These are phyloP conservation scores for Basidiobolus meristosporus DNA, from an alignment of 371 early-diverging fungal genomes.

Conservation along the genomic window DNA sequence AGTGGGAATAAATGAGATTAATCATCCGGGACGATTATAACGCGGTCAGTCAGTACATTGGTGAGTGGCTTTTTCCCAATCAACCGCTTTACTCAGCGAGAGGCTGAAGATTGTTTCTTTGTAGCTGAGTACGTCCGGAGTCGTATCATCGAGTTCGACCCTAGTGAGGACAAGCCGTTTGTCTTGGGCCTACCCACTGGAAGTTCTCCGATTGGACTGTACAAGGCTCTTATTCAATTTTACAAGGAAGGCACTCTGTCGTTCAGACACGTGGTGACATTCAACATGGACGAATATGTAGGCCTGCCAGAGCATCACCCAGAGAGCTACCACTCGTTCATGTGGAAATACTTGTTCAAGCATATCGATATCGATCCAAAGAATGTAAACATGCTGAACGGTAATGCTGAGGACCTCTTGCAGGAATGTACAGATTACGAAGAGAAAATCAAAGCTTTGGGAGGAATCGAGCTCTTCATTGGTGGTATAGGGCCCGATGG, in stretches of 20 bases:
- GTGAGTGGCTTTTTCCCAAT: too few relatives aligned
- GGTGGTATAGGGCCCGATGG: conserved; percentile 81
- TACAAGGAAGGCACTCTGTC: conserved; percentile 30
- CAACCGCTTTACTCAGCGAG: too few relatives aligned
- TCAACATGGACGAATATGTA: conserved; percentile 63
- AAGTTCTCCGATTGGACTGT: conserved; percentile 62
- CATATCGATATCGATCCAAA: conserved; percentile 59
- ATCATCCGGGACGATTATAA: too few relatives aligned
- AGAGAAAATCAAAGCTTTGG: conserved; percentile 48
- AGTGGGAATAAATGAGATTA: too few relatives aligned
- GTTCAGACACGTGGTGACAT: conserved; percentile 39
- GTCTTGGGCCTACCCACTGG: conserved; percentile 78
- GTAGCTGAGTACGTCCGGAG: conserved; percentile 62
- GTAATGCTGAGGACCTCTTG: conserved; percentile 63
- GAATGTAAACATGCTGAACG: conserved; percentile 67
- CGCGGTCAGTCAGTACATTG: too few relatives aligned
- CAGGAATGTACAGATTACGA: conserved; percentile 62
- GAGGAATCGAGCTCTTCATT: conserved; percentile 70
- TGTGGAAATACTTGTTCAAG: conserved; percentile 69
- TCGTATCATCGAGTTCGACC: conserved; percentile 61
- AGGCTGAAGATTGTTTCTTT: too few relatives aligned
- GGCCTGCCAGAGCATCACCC: conserved; percentile 48
- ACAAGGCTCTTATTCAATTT: conserved; percentile 38
- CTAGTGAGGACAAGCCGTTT: conserved; percentile 58
- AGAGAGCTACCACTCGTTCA: conserved; percentile 74